phyloP scores from a whole-genome alignment of 768 basidiomycete species.

The Peribolospora baueri region DNA sequence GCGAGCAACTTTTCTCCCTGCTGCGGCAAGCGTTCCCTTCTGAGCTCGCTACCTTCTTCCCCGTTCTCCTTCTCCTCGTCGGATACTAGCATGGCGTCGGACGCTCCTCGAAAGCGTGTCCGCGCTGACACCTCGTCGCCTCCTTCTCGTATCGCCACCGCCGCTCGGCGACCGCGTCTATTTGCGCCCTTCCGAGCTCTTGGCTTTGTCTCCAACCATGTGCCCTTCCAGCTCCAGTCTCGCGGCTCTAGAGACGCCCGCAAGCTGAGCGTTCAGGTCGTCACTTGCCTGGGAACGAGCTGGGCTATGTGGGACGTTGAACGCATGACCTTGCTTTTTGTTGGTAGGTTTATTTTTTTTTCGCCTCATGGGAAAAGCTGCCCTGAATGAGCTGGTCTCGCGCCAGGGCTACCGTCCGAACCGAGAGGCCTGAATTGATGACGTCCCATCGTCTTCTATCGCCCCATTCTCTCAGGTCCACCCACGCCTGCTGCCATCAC shows the following conservation, averaged over 20 bases:
- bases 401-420: neutral
- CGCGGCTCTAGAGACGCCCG: slow-evolving; percentile 62
- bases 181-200: slow-evolving; percentile 89
- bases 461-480: slow-evolving; percentile 33
- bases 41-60: too few species aligned
- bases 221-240: slow-evolving; percentile 69
- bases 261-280: slow-evolving; percentile 53
- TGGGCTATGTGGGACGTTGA: slow-evolving; percentile 96
- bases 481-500: slow-evolving; percentile 49
- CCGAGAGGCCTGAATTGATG: neutral
- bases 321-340: slow-evolving; percentile 75
- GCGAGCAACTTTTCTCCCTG: too few species aligned
- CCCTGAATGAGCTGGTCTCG: neutral
- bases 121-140: too few species aligned
- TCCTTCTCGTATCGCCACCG: too few species aligned
- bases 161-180: slow-evolving; percentile 19
- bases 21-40: too few species aligned
- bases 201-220: slow-evolving; percentile 74
- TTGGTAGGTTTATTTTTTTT: slow-evolving; percentile 35
- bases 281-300: slow-evolving; percentile 64
- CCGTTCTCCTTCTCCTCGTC: too few species aligned
- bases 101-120: too few species aligned
- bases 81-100: too few species aligned
- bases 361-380: neutral
- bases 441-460: neutral